Evolutionary conservation across 768 basidiomycete genomes (phyloP).

Genomic region (Xerocomellus chrysenteron): DNA sequence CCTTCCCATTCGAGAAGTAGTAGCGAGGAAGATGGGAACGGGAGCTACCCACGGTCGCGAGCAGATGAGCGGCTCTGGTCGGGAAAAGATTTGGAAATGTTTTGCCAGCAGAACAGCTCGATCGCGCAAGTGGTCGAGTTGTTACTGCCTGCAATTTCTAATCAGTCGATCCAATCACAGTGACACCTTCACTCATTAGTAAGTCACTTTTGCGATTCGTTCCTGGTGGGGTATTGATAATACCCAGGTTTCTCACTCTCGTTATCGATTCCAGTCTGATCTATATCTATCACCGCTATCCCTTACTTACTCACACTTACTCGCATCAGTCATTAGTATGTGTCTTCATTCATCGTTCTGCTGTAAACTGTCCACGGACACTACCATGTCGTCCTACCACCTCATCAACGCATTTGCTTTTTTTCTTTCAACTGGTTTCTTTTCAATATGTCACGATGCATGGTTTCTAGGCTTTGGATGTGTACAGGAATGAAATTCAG

Average conservation of each 20-base stretch:
- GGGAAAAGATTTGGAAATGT: conserved; percentile 78
- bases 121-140: conserved; percentile 72
- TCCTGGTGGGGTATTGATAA: conserved; percentile 10
- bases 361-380: conserved; percentile 26
- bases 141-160: conserved; percentile 51
- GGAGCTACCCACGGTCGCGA: conserved; percentile 34
- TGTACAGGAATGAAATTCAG: background rate
- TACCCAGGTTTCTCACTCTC: conserved; percentile 16
- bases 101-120: conserved; percentile 88
- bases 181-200: conserved; percentile 21
- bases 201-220: conserved; percentile 12
- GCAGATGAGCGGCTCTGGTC: conserved; percentile 62
- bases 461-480: conserved; percentile 3
- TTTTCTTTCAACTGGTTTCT: conserved; percentile 4
- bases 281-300: conserved; percentile 30
- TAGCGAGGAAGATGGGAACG: conserved; percentile 33
- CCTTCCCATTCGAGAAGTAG: conserved; percentile 27
- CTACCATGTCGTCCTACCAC: conserved; percentile 25
- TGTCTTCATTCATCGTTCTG: conserved; percentile 28
- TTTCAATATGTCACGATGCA: conserved; percentile 20
- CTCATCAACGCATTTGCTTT: conserved; percentile 24
- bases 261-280: conserved; percentile 23
- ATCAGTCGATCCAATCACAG: conserved; percentile 31
- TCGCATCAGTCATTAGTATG: conserved; percentile 29
- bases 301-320: conserved; percentile 25